Evolutionary conservation across 148 eudicot genomes (phyloP).

Genomic region (Rhododendron kiyosumense): DNA sequence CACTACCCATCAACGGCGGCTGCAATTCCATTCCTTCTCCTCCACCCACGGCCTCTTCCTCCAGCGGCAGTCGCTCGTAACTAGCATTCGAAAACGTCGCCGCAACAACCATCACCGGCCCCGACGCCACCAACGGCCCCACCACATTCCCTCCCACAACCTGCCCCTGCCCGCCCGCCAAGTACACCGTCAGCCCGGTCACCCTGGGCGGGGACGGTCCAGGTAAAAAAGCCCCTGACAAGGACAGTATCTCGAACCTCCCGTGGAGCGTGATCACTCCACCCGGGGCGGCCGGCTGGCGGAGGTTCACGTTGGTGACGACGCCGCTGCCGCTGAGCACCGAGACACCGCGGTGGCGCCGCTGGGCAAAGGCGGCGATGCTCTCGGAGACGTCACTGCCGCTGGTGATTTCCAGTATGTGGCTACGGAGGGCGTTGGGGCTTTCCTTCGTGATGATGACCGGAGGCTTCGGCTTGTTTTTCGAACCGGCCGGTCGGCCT

Average conservation of each 20-base stretch:
- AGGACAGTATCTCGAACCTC: slow-evolving; percentile 61
- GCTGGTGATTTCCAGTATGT: slow-evolving; percentile 52
- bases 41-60: slow-evolving; percentile 28
- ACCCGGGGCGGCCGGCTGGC: slow-evolving; percentile 56
- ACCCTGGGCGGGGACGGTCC: slow-evolving; percentile 82
- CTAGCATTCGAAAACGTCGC: slow-evolving; percentile 70
- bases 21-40: slow-evolving; percentile 23
- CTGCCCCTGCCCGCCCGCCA: slow-evolving; percentile 84
- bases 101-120: slow-evolving; percentile 69
- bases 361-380: slow-evolving; percentile 51
- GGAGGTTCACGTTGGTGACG: slow-evolving; percentile 58
- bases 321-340: slow-evolving; percentile 61
- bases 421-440: slow-evolving; percentile 67
- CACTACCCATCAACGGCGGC: slow-evolving; percentile 16
- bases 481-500: slow-evolving; percentile 69
- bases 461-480: slow-evolving; percentile 67
- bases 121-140: slow-evolving; percentile 59
- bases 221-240: slow-evolving; percentile 60
- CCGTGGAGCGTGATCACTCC: slow-evolving; percentile 60
- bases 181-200: slow-evolving; percentile 51
- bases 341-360: slow-evolving; percentile 73
- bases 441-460: slow-evolving; percentile 70
- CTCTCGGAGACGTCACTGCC: slow-evolving; percentile 61
- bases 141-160: slow-evolving; percentile 73
- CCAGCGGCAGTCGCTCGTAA: slow-evolving; percentile 62